Conservation (phyloP, 768 basidiomycete species). For the Mycena kentingensis region DNA sequence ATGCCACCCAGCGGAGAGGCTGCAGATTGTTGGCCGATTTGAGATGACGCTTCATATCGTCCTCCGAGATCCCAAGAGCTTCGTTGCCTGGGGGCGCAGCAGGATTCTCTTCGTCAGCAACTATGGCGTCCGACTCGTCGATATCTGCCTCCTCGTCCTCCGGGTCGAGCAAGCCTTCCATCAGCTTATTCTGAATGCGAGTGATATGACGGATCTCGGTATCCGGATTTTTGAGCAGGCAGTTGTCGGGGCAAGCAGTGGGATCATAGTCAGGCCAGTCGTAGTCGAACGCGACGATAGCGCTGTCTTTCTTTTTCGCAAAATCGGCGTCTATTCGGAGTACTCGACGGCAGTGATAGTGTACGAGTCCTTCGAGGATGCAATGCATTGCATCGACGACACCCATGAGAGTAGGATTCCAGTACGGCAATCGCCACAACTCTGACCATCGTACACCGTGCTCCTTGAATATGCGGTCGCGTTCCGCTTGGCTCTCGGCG, state of each 20-base stretch:
- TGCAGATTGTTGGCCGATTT: neutral
- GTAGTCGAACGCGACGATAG: slow-evolving; percentile 10
- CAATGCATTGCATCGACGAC: slow-evolving; percentile 42
- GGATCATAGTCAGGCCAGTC: slow-evolving; percentile 5
- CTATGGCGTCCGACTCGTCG: neutral
- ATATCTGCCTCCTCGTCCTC: neutral
- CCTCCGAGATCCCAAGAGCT: neutral
- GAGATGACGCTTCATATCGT: neutral
- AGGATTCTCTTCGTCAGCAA: neutral
- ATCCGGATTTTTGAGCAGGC: neutral
- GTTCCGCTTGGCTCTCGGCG: slow-evolving; percentile 14
- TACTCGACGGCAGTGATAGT: slow-evolving; percentile 22
- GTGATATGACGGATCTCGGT: neutral
- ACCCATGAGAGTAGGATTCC: slow-evolving; percentile 33
- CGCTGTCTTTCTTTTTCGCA: slow-evolving; percentile 4
- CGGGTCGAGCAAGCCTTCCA: neutral
- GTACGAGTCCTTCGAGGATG: slow-evolving; percentile 28
- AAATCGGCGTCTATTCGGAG: slow-evolving; percentile 5
- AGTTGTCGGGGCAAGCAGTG: neutral
- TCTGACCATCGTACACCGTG: slow-evolving; percentile 32
- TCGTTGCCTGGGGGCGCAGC: neutral
- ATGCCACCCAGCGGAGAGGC: slow-evolving; percentile 1
- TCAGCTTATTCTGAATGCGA: neutral
- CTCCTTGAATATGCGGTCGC: slow-evolving; percentile 21
- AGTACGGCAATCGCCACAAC: slow-evolving; percentile 37